Conservation (phyloP, 2,329 filamentous ascomycete species). For the Beauveria australis region DNA sequence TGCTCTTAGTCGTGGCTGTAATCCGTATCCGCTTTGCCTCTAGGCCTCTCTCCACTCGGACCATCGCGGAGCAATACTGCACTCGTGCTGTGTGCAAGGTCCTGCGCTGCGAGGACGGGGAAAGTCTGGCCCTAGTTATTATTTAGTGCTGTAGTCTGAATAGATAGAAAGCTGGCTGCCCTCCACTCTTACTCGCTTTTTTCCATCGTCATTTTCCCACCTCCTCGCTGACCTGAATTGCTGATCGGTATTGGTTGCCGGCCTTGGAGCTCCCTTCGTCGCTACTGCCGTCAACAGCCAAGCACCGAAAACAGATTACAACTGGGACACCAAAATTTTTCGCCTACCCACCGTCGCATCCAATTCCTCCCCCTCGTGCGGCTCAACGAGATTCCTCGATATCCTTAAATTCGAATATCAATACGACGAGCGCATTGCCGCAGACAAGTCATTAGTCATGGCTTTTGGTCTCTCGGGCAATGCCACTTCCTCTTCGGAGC, state of each 20-base stretch:
- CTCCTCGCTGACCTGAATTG: not conserved
- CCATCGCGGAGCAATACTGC: constrained; percentile 11
- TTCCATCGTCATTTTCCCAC: not conserved
- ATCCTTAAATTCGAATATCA: not conserved
- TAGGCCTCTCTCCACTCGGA: constrained; percentile 10
- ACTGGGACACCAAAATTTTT: not conserved
- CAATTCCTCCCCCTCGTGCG: not conserved
- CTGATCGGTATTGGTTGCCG: not conserved
- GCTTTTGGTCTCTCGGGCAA: constrained; percentile 1
- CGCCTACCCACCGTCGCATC: not conserved
- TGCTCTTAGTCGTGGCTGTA: constrained; percentile 8
- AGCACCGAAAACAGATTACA: not conserved
- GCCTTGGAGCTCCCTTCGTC: constrained; percentile 1
- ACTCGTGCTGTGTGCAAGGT: constrained; percentile 1
- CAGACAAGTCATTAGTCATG: not conserved
- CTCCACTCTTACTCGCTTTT: not conserved
- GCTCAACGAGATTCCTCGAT: not conserved
- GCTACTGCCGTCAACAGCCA: constrained; percentile 1
- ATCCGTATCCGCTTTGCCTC: constrained; percentile 12
- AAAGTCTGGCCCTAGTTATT: not conserved
- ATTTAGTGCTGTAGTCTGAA: not conserved
- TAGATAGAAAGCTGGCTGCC: constrained; percentile 7
- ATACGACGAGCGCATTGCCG: not conserved
- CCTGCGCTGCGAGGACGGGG: constrained; percentile 5
- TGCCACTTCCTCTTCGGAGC: constrained; percentile 1